These are phyloP conservation scores for Penicillium hesseltinei DNA, from an alignment of 2,329 filamentous ascomycete species.

Conservation along the genomic window DNA sequence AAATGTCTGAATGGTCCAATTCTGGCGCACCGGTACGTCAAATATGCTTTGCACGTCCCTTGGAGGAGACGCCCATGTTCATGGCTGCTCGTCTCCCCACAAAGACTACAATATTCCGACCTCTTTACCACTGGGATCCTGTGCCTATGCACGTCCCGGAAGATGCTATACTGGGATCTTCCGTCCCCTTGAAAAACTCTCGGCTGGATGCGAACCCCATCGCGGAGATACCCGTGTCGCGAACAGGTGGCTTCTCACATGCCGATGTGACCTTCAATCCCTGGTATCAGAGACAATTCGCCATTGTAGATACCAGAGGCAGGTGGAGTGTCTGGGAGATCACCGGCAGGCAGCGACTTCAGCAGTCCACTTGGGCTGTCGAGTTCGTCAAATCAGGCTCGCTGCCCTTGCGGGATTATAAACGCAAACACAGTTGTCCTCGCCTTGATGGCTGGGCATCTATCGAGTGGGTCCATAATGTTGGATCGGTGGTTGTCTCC, in stretches of 20 bases:
- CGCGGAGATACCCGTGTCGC: constrained; percentile 41
- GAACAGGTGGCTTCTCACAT: constrained; percentile 50
- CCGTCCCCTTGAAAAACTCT: constrained; percentile 33
- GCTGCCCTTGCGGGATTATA: constrained; percentile 27
- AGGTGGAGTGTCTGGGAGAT: constrained; percentile 55
- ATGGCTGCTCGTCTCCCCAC: constrained; percentile 52
- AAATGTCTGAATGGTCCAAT: constrained; percentile 50
- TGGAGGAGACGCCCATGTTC: constrained; percentile 43
- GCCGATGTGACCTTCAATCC: constrained; percentile 60
- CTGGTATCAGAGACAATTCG: constrained; percentile 57
- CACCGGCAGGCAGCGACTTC: constrained; percentile 31
- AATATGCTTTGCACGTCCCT: constrained; percentile 50
- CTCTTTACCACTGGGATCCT: constrained; percentile 35
- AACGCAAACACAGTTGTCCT: constrained; percentile 4
- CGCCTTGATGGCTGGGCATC: constrained; percentile 46
- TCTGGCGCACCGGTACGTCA: constrained; percentile 54
- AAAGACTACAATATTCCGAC: constrained; percentile 51
- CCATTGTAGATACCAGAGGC: constrained; percentile 53
- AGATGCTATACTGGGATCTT: constrained; percentile 11
- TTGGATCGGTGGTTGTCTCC: constrained; percentile 51
- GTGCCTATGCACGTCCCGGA: constrained; percentile 22
- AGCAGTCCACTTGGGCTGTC: constrained; percentile 30
- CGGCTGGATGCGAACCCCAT: constrained; percentile 50
- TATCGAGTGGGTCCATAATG: constrained; percentile 41
- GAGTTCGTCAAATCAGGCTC: constrained; percentile 32